Evolutionary conservation across 78 protist genomes (phyloP).

Genomic region (Speleostelium caveatum): DNA sequence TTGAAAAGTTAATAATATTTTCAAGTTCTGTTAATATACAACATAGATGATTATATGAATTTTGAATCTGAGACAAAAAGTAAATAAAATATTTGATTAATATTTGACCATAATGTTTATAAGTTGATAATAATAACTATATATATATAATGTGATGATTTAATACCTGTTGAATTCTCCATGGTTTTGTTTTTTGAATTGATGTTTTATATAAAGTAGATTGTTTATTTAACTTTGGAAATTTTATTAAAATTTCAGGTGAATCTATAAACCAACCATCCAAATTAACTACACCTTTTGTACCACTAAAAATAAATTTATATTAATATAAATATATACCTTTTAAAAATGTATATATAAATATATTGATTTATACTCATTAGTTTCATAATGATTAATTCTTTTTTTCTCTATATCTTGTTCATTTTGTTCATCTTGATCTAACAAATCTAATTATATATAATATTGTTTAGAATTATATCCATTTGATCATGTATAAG

Average conservation of each 20-base stretch:
- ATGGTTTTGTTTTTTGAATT: conserved; percentile 47
- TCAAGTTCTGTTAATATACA: conserved; percentile 40
- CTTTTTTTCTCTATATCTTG: too few species aligned
- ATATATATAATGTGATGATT: too few species aligned
- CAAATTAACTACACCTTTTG: conserved; percentile 34
- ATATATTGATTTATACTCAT: background rate
- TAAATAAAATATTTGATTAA: too few species aligned
- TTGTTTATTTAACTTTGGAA: conserved; percentile 29
- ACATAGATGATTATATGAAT: conserved; percentile 41
- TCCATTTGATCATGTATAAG: too few species aligned
- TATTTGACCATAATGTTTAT: too few species aligned
- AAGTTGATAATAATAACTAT: too few species aligned
- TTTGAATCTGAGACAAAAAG: too few species aligned
- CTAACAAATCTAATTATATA: too few species aligned
- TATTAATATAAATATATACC: background rate
- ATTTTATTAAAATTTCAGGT: conserved; percentile 34
- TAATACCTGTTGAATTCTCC: conserved; percentile 71
- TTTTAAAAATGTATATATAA: too few species aligned
- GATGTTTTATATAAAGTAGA: conserved; percentile 38
- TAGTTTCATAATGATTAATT: background rate
- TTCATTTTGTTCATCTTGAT: background rate
- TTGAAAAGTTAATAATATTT: conserved; percentile 24
- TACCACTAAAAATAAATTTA: conserved; percentile 13
- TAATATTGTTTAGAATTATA: too few species aligned
- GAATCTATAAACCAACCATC: conserved; percentile 69